phyloP scores from a whole-genome alignment of 495 filamentous ascomycete species.

The Penicillium steckii region DNA sequence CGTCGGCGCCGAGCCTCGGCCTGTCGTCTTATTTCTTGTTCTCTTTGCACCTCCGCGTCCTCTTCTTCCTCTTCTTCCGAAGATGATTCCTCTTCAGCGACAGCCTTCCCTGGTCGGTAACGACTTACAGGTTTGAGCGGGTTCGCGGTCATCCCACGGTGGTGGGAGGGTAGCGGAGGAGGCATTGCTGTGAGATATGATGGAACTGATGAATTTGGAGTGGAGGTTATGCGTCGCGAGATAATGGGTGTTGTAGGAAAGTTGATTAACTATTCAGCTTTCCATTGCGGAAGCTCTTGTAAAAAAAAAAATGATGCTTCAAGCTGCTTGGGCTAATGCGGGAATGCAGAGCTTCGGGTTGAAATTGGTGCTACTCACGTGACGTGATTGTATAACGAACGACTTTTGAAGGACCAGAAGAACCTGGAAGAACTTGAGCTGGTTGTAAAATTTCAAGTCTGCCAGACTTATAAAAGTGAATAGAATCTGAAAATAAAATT shows the following conservation, averaged over 20 bases:
- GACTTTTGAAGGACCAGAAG: too few relatives aligned
- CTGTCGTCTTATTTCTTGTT: conserved; percentile 33
- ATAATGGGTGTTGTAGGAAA: neutral
- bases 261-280: neutral
- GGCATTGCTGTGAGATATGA: conserved; percentile 58
- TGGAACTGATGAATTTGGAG: neutral
- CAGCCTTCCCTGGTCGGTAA: conserved; percentile 81
- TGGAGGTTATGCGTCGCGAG: neutral
- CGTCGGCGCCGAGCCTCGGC: conserved; percentile 31
- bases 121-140: conserved; percentile 71
- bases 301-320: neutral
- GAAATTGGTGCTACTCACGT: conserved; percentile 17
- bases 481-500: too few relatives aligned
- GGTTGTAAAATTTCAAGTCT: too few relatives aligned
- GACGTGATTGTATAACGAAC: conserved; percentile 10
- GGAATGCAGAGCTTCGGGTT: conserved; percentile 11
- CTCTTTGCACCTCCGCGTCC: conserved; percentile 46
- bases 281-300: neutral
- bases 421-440: too few relatives aligned
- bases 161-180: conserved; percentile 42
- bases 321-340: neutral
- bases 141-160: conserved; percentile 93
- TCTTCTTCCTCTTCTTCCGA: conserved; percentile 59
- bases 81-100: conserved; percentile 65
- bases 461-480: too few relatives aligned